phyloP scores from a whole-genome alignment of 192 early-diverging fungal species.

The Linnemannia elongata region DNA sequence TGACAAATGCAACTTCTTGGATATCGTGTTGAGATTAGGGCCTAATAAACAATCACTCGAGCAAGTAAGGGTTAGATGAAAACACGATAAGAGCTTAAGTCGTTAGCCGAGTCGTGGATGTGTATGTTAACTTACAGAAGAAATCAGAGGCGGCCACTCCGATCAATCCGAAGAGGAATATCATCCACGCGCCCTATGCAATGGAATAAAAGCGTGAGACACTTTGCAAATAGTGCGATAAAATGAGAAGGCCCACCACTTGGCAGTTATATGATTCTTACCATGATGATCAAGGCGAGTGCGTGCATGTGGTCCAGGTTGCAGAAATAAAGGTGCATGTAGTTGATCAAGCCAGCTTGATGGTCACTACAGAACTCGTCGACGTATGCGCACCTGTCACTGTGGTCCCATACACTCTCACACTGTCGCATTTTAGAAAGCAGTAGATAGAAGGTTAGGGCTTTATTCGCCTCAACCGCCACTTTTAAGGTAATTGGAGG shows the following conservation, averaged over 20 bases:
- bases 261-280: slow-evolving; percentile 22
- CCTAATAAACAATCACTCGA: slow-evolving; percentile 8
- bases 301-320: slow-evolving; percentile 33
- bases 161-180: slow-evolving; percentile 79
- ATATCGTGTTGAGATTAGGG: slow-evolving; percentile 87
- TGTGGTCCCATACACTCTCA: slow-evolving; percentile 60
- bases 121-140: slow-evolving; percentile 64
- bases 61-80: neutral
- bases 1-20: slow-evolving; percentile 77
- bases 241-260: neutral
- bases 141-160: slow-evolving; percentile 86
- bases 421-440: slow-evolving; percentile 38
- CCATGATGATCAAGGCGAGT: slow-evolving; percentile 61
- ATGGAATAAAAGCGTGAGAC: neutral
- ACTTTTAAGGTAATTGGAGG: neutral
- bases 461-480: neutral
- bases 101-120: neutral
- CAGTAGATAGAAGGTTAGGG: neutral
- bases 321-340: slow-evolving; percentile 69
- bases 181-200: slow-evolving; percentile 69
- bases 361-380: slow-evolving; percentile 70
- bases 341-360: slow-evolving; percentile 70
- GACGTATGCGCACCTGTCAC: slow-evolving; percentile 70
- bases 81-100: neutral
- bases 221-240: neutral